phyloP scores from a whole-genome alignment of 805 yeast species.

The Saccharomycopsis microspora region DNA sequence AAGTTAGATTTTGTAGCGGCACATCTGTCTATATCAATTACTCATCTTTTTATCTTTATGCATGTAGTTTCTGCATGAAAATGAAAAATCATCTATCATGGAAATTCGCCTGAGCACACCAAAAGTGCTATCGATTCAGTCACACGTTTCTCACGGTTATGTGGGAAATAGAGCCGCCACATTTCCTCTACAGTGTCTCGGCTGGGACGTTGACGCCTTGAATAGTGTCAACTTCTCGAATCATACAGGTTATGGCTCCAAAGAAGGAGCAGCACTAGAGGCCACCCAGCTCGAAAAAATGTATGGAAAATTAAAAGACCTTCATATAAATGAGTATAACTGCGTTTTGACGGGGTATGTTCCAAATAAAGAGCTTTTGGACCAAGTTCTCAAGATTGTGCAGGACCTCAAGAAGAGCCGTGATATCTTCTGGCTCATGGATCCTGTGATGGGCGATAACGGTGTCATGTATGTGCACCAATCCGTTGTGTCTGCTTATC shows the following conservation, averaged over 20 bases:
- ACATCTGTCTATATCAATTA: too few relatives aligned
- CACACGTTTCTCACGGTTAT: conserved; percentile 92
- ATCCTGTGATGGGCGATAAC: conserved; percentile 78
- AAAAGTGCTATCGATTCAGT: conserved; percentile 47
- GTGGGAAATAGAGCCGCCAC: conserved; percentile 91
- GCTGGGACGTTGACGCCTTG: conserved; percentile 89
- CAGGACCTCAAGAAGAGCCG: conserved; percentile 27
- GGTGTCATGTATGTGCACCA: conserved; percentile 55
- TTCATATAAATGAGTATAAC: conserved; percentile 28
- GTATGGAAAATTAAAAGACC: conserved; percentile 28
- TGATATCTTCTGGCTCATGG: conserved; percentile 42
- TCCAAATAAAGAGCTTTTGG: conserved; percentile 42
- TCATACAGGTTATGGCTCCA: conserved; percentile 77
- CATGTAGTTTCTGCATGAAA: too few relatives aligned
- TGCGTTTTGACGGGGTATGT: conserved; percentile 60
- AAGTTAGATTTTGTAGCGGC: too few relatives aligned
- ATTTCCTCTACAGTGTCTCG: conserved; percentile 70
- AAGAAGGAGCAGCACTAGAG: conserved; percentile 34
- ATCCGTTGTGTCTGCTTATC: conserved; percentile 49
- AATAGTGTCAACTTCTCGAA: conserved; percentile 85
- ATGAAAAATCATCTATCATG: too few relatives aligned
- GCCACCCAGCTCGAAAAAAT: conserved; percentile 29
- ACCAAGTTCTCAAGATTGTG: conserved; percentile 25
- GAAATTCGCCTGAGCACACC: not conserved
- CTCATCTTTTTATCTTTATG: too few relatives aligned